phyloP scores from a whole-genome alignment of 495 filamentous ascomycete genomes.

The Astrothelium macrocarpum region DNA sequence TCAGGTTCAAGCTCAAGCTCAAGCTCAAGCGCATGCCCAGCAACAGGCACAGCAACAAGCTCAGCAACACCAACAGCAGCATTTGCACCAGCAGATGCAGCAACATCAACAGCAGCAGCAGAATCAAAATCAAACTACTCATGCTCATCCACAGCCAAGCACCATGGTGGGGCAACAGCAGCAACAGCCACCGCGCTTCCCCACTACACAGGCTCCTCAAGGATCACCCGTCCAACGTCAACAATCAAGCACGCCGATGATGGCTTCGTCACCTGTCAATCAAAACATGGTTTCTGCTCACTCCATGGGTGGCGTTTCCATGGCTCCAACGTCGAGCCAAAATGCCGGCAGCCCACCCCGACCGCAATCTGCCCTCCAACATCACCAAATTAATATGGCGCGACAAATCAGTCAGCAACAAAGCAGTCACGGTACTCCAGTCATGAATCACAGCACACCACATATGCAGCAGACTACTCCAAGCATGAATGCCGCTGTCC shows the following conservation, averaged over 20 bases:
- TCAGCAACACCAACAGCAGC: conserved; percentile 27
- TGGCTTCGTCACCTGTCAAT: conserved; percentile 66
- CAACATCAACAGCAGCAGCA: conserved; percentile 31
- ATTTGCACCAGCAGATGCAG: conserved; percentile 17
- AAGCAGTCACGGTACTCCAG: conserved; percentile 47
- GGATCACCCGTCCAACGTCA: conserved; percentile 34
- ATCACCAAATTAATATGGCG: conserved; percentile 63
- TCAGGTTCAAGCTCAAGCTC: conserved; percentile 7
- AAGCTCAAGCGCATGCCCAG: neutral
- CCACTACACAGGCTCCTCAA: conserved; percentile 13
- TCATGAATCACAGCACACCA: conserved; percentile 59
- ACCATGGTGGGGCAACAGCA: conserved; percentile 39
- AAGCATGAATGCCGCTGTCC: conserved; percentile 42
- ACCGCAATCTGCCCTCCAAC: conserved; percentile 67
- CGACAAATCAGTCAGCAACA: conserved; percentile 63
- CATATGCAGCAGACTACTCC: conserved; percentile 72
- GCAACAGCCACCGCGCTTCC: conserved; percentile 36
- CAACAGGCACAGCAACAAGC: conserved; percentile 25
- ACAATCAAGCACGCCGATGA: conserved; percentile 73
- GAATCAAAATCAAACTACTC: conserved; percentile 25
- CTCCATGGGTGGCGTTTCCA: conserved; percentile 51
- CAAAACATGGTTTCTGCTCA: conserved; percentile 39
- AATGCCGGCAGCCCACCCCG: conserved; percentile 64
- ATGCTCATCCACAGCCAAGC: conserved; percentile 30
- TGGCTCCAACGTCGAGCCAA: conserved; percentile 68